phyloP scores from a whole-genome alignment of 768 basidiomycete species.

The Tylopilus subfusipes region DNA sequence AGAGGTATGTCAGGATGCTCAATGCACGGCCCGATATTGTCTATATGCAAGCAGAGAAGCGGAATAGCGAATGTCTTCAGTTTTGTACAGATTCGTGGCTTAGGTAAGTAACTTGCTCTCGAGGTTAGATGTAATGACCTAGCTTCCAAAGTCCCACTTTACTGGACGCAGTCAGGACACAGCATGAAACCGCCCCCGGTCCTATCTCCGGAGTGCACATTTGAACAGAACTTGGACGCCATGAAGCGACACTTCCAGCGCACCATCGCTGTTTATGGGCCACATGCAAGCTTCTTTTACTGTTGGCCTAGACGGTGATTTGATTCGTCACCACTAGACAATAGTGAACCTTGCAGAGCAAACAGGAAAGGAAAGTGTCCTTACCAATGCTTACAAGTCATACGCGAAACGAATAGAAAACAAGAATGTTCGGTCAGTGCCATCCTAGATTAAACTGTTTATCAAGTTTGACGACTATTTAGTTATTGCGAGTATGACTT shows the following conservation, averaged over 20 bases:
- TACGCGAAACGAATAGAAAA: constrained; percentile 54
- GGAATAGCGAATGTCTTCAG: constrained; percentile 75
- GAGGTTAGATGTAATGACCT: not conserved
- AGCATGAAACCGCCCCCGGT: constrained; percentile 85
- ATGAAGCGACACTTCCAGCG: constrained; percentile 72
- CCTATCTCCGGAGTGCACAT: constrained; percentile 69
- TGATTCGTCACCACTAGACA: constrained; percentile 42
- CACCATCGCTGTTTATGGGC: constrained; percentile 67
- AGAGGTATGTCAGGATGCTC: constrained; percentile 46
- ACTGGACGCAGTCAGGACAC: constrained; percentile 88
- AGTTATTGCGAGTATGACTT: constrained; percentile 90
- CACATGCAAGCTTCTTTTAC: constrained; percentile 50
- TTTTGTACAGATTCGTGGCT: constrained; percentile 89
- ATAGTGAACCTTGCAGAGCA: constrained; percentile 90
- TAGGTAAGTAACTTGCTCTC: constrained; percentile 48
- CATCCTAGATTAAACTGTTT: not conserved
- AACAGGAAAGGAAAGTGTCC: constrained; percentile 77
- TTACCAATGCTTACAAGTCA: constrained; percentile 77
- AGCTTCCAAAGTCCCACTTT: constrained; percentile 69
- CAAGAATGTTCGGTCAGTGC: constrained; percentile 54
- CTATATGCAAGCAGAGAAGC: constrained; percentile 52
- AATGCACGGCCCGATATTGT: not conserved
- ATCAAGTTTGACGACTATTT: not conserved
- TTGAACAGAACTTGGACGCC: constrained; percentile 65
- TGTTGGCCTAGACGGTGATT: constrained; percentile 4